Conservation (phyloP, 148 eudicot species). For the Persicaria maculosa region DNA sequence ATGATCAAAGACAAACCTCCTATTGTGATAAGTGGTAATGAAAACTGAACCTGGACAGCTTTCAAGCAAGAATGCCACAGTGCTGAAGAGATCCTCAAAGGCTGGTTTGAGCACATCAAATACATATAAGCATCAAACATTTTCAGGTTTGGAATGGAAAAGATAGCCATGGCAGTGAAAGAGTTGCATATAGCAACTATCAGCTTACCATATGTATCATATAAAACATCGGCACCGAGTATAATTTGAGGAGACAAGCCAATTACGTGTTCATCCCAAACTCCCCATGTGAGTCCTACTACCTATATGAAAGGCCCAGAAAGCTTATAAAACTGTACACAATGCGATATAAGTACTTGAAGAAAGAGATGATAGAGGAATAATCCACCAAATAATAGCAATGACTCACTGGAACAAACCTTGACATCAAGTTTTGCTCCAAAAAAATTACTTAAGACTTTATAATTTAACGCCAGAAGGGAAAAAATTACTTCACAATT, state of each 20-base stretch:
- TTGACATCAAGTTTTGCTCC: not conserved
- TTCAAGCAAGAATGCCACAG: constrained; percentile 81
- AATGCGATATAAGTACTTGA: not conserved
- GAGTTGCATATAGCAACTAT: constrained; percentile 1
- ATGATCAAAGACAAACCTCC: constrained; percentile 46
- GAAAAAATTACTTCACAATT: constrained; percentile 44
- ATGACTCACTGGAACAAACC: not conserved
- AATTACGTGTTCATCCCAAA: constrained; percentile 72
- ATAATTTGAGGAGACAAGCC: constrained; percentile 51
- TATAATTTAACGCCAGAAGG: not conserved
- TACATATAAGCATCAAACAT: not conserved
- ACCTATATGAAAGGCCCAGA: constrained; percentile 38
- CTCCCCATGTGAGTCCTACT: constrained; percentile 78
- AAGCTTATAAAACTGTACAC: not conserved
- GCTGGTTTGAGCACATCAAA: constrained; percentile 32
- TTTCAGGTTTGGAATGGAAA: constrained; percentile 11
- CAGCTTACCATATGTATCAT: constrained; percentile 58
- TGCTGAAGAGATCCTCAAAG: constrained; percentile 88
- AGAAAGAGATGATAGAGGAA: not conserved
- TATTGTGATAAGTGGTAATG: constrained; percentile 80
- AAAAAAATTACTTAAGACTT: not conserved
- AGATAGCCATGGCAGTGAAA: not conserved
- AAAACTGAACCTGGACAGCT: constrained; percentile 66
- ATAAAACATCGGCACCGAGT: constrained; percentile 96
- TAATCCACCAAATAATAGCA: not conserved